These are phyloP conservation scores for Pichia rugopelliculosa DNA, from an alignment of 805 yeast species.

Conservation along the genomic window DNA sequence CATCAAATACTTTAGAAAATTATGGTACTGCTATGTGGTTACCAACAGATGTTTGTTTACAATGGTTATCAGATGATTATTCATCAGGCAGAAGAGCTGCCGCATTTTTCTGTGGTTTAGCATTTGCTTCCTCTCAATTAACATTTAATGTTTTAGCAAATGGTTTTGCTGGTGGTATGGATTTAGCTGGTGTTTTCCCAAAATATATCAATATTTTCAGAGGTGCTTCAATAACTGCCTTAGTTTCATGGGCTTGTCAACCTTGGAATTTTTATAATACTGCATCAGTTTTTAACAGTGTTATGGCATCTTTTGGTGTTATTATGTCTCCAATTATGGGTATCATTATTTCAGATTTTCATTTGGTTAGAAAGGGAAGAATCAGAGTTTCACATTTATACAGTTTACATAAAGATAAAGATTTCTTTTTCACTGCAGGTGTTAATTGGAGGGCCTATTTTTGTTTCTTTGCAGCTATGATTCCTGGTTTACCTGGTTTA, in stretches of 20 bases:
- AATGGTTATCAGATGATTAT: conserved; percentile 34
- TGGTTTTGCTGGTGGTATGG: conserved; percentile 42
- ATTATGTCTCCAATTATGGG: conserved; percentile 34
- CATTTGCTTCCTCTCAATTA: conserved; percentile 31
- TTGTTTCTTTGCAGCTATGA: conserved; percentile 12
- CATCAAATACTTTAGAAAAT: conserved; percentile 32
- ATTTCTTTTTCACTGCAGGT: conserved; percentile 26
- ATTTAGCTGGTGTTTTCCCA: conserved; percentile 40
- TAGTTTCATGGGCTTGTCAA: conserved; percentile 29
- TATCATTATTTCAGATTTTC: conserved; percentile 32
- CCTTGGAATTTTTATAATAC: conserved; percentile 35
- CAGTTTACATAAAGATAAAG: conserved; percentile 5
- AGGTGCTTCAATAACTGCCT: conserved; percentile 36
- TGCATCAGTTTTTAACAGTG: conserved; percentile 28
- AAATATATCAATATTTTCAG: conserved; percentile 35
- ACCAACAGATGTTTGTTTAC: conserved; percentile 34
- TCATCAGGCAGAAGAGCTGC: conserved; percentile 38
- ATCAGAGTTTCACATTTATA: conserved; percentile 21
- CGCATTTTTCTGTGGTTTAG: conserved; percentile 41
- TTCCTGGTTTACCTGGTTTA: conserved; percentile 21
- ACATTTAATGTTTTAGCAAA: conserved; percentile 32
- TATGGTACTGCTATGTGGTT: conserved; percentile 31
- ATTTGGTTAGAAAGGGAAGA: conserved; percentile 32
- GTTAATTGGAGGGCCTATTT: conserved; percentile 26
- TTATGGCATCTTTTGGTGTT: conserved; percentile 24